Conservation (phyloP, 2,329 filamentous ascomycete genomes). For the Epichloe elymi region DNA sequence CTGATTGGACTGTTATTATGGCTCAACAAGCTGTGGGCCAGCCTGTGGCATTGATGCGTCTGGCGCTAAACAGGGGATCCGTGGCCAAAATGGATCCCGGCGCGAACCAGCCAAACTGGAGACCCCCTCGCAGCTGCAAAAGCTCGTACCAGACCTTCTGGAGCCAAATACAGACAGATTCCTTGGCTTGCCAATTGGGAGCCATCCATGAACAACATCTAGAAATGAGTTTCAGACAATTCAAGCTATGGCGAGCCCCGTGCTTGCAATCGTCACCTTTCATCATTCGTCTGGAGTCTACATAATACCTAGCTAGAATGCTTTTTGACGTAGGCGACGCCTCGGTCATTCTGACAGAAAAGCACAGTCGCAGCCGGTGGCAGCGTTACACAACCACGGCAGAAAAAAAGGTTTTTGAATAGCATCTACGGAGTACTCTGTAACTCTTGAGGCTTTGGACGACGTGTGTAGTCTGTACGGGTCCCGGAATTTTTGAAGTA, state of each 20-base stretch:
- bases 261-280: no score
- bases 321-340: neutral
- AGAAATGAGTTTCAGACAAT: no score
- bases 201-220: no score
- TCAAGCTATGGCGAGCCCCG: no score
- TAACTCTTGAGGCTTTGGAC: no score
- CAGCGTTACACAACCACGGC: neutral
- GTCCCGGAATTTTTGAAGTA: neutral
- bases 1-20: constrained; percentile 15
- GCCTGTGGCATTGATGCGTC: constrained; percentile 16
- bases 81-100: constrained; percentile 1
- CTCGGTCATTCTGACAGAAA: neutral
- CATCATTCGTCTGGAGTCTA: no score
- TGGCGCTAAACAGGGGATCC: constrained; percentile 12
- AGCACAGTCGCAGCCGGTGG: neutral
- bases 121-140: neutral
- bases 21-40: neutral
- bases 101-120: neutral
- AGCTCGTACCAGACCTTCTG: neutral
- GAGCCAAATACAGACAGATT: neutral
- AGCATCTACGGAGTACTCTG: neutral
- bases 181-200: no score
- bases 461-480: no score
- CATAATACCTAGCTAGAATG: neutral
- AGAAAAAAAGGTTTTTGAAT: neutral